Evolutionary conservation across 345 rosid genomes (phyloP), one percentile per base, ranked within the genome.

Genomic region (Brassica cretica): DNA sequence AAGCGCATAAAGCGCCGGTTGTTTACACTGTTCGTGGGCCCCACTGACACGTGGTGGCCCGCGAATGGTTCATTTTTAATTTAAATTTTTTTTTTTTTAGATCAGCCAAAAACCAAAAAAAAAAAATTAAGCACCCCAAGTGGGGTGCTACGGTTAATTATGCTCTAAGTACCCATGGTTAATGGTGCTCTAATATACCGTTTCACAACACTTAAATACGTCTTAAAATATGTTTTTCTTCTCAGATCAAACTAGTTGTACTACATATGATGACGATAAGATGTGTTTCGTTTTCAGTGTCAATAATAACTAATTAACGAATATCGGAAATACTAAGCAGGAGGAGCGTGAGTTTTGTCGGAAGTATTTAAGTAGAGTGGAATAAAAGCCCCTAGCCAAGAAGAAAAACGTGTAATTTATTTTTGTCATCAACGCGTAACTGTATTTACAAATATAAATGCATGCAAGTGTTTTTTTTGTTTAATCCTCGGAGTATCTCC

Each of bases 201-300:
- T 8, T 4, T 18, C 21, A 11, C 10, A 19, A 39, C 59, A 67
- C 24, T 10, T 21, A 9, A 4, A 25, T 9, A 12, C 11, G 55
- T 6, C 19, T 46, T 3, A 0, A 44, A 12, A 12, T 5, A 2
- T 8, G 21, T 3, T 51, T 16, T 30, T 30, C 46, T 3, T 63
- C 46, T 51, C 32, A 63, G 15, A 16, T 30, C 68, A 12, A 64
- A 9, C 63, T 14, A 39, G 32, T 56, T 5, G 8, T 10, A 18
- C 32, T 46, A 21, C 30, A 9, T 19, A 25, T 29, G 19, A 58
- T 15, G 78, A 60, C 30, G 68, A 30, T 33, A 65, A 16, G 68
- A 67, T 61, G 69, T 64, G 81, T 67, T 73, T 78, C 73, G 82
- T 60, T 78, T 78, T 73, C 78, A 78, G 82, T 73, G 78, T 72